A percentile compares a stretch with the other conserved stretches of the same genome.
Conservation (phyloP, 306 rosid species). For the Pachyrhizus erosus region DNA sequence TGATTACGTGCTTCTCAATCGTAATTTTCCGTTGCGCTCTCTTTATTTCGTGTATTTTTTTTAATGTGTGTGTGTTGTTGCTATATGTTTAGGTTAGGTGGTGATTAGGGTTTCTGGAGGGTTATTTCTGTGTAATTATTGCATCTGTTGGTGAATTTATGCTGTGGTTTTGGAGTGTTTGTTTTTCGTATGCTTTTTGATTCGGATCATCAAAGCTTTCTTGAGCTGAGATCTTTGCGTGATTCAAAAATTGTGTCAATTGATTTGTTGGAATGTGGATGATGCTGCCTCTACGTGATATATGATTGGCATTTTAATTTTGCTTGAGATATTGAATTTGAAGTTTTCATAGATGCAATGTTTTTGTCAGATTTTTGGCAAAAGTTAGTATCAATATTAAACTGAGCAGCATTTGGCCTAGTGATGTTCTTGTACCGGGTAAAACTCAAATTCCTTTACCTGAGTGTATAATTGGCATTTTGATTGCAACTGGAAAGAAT, state of each 20-base stretch:
- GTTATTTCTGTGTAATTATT: not conserved
- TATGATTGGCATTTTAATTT: constrained; percentile 14
- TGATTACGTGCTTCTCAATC: constrained; percentile 8
- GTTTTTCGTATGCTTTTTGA: constrained; percentile 12
- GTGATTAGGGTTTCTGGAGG: constrained; percentile 40
- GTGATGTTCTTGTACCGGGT: too few species aligned
- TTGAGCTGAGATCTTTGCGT: constrained; percentile 6
- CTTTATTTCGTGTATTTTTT: not conserved
- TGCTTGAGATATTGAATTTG: constrained; percentile 19
- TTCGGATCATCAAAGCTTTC: constrained; percentile 26
- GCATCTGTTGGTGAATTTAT: constrained; percentile 11
- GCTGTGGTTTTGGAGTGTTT: constrained; percentile 10
- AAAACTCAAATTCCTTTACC: not conserved
- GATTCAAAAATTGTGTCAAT: constrained; percentile 2
- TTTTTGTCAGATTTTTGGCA: not conserved
- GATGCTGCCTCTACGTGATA: not conserved
- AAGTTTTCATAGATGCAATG: constrained; percentile 3
- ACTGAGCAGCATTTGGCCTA: not conserved
- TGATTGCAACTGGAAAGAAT: constrained; percentile 21
- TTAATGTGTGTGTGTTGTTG: not conserved
- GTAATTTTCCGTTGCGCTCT: not conserved
- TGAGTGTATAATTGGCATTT: not conserved
- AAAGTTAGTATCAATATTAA: not conserved
- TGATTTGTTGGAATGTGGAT: not conserved
- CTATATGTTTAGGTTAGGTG: not conserved